These are phyloP conservation scores for Hawksworthiomyces lignivorus DNA, from an alignment of 2,329 filamentous ascomycete genomes.

Conservation along the genomic window DNA sequence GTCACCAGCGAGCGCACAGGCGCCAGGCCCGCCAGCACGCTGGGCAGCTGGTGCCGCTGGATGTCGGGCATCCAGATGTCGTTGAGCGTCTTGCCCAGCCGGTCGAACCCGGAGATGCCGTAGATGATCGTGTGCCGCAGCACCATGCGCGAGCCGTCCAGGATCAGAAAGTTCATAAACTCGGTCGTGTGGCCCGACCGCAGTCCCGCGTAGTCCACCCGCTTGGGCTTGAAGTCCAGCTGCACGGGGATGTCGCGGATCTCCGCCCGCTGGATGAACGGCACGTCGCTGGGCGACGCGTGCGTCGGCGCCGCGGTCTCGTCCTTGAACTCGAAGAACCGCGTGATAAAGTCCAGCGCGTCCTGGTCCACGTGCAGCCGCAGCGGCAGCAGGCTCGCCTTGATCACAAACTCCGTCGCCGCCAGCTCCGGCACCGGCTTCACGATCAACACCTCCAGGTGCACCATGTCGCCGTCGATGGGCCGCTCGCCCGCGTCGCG, in stretches of 20 bases:
- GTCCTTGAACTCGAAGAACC: slow-evolving; percentile 98
- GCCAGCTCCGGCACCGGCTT: slow-evolving; percentile 76
- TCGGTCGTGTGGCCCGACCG: slow-evolving; percentile 91
- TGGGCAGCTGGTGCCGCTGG: slow-evolving; percentile 77
- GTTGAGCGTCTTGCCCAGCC: slow-evolving; percentile 81
- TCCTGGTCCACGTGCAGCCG: slow-evolving; percentile 95
- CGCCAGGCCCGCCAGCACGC: slow-evolving; percentile 80
- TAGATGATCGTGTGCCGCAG: slow-evolving; percentile 88
- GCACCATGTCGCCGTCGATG: slow-evolving; percentile 80
- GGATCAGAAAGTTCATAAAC: slow-evolving; percentile 96
- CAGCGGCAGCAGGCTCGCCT: slow-evolving; percentile 70
- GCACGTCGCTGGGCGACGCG: slow-evolving; percentile 59
- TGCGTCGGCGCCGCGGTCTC: slow-evolving; percentile 47
- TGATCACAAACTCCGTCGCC: slow-evolving; percentile 82
- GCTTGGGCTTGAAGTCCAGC: slow-evolving; percentile 93
- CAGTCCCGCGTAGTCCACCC: slow-evolving; percentile 90
- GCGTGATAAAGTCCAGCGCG: slow-evolving; percentile 89
- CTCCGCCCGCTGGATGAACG: slow-evolving; percentile 86
- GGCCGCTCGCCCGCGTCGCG: slow-evolving; percentile 80
- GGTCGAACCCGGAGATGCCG: slow-evolving; percentile 83
- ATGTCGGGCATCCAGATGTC: slow-evolving; percentile 97
- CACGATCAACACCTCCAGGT: slow-evolving; percentile 80
- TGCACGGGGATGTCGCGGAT: slow-evolving; percentile 76
- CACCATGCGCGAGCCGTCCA: slow-evolving; percentile 81
- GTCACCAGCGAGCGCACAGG: slow-evolving; percentile 88